Evolutionary conservation across 1,284 basidiomycete genomes (phyloP).

Genomic region (Ceratobasidium sp.): DNA sequence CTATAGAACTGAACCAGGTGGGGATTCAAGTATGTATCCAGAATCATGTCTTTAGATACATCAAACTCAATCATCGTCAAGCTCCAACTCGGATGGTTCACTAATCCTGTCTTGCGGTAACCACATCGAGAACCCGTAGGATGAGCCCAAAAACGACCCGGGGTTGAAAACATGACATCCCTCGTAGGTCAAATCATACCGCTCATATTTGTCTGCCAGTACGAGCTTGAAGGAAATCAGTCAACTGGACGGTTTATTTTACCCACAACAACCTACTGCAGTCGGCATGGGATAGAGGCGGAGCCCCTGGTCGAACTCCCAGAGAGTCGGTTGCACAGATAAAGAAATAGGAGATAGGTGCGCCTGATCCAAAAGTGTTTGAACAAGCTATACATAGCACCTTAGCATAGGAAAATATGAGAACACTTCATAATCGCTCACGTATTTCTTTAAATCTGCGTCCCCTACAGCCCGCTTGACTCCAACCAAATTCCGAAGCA

Average conservation of each 20-base stretch:
- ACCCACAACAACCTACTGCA: constrained; percentile 65
- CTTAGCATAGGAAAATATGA: constrained; percentile 11
- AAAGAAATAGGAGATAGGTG: constrained; percentile 88
- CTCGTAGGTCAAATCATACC: constrained; percentile 96
- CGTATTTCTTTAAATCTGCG: constrained; percentile 83
- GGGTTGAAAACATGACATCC: constrained; percentile 99
- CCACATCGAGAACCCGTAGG: constrained; percentile 88
- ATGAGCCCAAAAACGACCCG: constrained; percentile 83
- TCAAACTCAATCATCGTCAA: constrained; percentile 27
- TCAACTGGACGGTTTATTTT: constrained; percentile 30
- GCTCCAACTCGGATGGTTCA: constrained; percentile 64
- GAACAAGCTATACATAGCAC: constrained; percentile 74
- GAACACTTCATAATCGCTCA: constrained; percentile 57
- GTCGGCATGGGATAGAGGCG: constrained; percentile 96
- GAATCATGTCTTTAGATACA: too few relatives aligned
- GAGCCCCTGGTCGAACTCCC: constrained; percentile 93
- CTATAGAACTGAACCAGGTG: too few relatives aligned
- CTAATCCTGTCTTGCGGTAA: constrained; percentile 80
- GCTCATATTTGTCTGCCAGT: constrained; percentile 97
- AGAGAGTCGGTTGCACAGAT: constrained; percentile 85
- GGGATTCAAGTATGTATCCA: too few relatives aligned
- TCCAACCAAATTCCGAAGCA: constrained; percentile 90
- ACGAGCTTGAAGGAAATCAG: constrained; percentile 68
- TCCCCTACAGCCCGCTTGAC: constrained; percentile 82
- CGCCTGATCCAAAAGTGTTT: constrained; percentile 90